Evolutionary conservation across 164 flowering plant genomes (phyloP), one percentile per base, ranked within the genome.

Genomic region (Vitis riparia): DNA sequence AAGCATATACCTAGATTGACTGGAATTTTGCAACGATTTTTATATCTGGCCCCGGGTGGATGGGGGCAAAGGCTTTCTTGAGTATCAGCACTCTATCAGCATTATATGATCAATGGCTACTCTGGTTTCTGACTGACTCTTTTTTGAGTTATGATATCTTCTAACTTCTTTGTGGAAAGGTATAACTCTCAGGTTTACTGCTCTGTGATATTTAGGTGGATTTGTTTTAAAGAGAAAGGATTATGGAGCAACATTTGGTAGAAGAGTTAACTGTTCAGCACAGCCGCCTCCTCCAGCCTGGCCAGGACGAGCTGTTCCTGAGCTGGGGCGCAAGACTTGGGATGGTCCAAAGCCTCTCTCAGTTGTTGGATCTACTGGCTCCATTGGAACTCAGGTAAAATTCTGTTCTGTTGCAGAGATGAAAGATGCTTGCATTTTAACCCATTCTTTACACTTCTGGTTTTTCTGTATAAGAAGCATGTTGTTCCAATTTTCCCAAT

Each of bases 341-440:
- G 93, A 91, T 62, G 97, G 98, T 55, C 97, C 92, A 2, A 93
- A 93, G 79, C 99, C 98, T 53, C 90, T 95, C 59, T 88, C 99
- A 0, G 80, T 95, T 27, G 85, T 95, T 79, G 99, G 99, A 69
- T 95, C 98, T 3, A 95, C 99, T 67, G 99, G 98, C 69, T 93
- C 98, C 17, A 93, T 95, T 74, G 99, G 99, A 65, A 95, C 99
- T 67, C 99, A 95, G 97, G 98, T 94, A 70, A 11, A 3, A 62
- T 57, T 16, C 8, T 58, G 57, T 58, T 13, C 29, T 27, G 65
- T 56, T 67, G 9, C 23, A 67, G 51, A 11, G 15, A 19, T 32
- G 15, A 4, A 9, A 13, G 19, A 51, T 3, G 30, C 9, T 8
- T 16, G 2, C 53, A 11, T 65, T 23, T 32, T 32, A 32, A 32